Evolutionary conservation across 2,329 filamentous ascomycete genomes (phyloP).

Genomic region (Amauroascus verrucosus): DNA sequence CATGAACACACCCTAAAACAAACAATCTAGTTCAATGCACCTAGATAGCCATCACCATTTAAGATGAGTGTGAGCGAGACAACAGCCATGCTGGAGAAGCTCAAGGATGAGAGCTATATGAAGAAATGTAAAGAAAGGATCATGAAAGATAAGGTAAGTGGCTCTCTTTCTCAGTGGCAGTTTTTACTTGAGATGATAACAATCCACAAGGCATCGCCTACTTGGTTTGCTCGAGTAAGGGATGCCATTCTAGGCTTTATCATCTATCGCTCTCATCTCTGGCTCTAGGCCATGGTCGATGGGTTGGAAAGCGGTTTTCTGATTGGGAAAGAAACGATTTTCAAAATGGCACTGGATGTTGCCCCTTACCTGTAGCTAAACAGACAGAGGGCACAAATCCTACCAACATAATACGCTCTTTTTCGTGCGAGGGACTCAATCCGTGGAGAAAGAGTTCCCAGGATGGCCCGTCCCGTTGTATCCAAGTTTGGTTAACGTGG

Average conservation of each 20-base stretch:
- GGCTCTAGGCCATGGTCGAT: too few species aligned
- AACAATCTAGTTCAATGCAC: background rate
- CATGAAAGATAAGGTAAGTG: slow-evolving; percentile 10
- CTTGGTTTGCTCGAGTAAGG: slow-evolving; percentile 8
- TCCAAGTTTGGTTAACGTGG: too few species aligned
- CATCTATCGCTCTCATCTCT: slow-evolving; percentile 3
- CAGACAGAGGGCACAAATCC: too few species aligned
- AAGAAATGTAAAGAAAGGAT: slow-evolving; percentile 2
- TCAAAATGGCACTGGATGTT: too few species aligned
- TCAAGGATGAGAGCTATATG: slow-evolving; percentile 7
- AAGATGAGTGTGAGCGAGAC: background rate
- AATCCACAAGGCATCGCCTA: slow-evolving; percentile 4
- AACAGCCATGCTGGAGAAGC: background rate
- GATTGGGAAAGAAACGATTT: too few species aligned
- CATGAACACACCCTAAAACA: slow-evolving; percentile 1
- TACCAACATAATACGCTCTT: too few species aligned
- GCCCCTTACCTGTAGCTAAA: too few species aligned
- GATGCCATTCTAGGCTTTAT: slow-evolving; percentile 7
- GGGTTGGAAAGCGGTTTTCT: too few species aligned
- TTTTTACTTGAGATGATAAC: slow-evolving; percentile 2
- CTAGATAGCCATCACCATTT: background rate
- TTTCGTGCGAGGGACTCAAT: too few species aligned
- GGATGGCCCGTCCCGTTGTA: too few species aligned
- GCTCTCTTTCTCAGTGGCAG: background rate
- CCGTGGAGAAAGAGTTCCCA: too few species aligned